Evolutionary conservation across 139 green algal genomes (phyloP).

Genomic region (Raphidocelis subcapitata): DNA sequence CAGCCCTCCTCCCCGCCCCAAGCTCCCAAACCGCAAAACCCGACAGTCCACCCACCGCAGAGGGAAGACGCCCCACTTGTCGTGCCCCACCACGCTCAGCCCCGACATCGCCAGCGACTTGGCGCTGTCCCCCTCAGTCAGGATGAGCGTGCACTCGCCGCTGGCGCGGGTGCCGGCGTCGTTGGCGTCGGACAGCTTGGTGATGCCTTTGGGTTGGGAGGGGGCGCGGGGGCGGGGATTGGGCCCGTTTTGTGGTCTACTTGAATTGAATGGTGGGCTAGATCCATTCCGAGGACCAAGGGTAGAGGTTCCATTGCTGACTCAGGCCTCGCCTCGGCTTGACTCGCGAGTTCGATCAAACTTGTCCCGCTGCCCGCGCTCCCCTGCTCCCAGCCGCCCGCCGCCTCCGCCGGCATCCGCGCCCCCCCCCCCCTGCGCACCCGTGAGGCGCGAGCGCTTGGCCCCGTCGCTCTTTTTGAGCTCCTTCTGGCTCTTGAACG

Average conservation of each 20-base stretch:
- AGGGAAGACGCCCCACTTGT: slow-evolving; percentile 97
- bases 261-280: background rate
- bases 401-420: too few relatives aligned
- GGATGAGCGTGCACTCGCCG: slow-evolving; percentile 96
- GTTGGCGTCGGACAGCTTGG: slow-evolving; percentile 98
- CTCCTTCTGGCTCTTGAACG: slow-evolving; percentile 93
- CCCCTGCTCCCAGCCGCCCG: too few relatives aligned
- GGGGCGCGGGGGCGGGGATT: background rate
- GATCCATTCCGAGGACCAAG: background rate
- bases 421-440: too few relatives aligned
- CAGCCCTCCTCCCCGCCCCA: too few relatives aligned
- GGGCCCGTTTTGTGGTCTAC: background rate
- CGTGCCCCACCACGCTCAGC: slow-evolving; percentile 91
- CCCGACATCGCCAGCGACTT: slow-evolving; percentile 96
- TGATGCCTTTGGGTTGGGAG: slow-evolving; percentile 73
- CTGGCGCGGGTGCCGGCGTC: slow-evolving; percentile 88
- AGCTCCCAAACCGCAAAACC: too few relatives aligned
- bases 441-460: slow-evolving; percentile 79
- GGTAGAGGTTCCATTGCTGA: background rate
- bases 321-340: too few relatives aligned
- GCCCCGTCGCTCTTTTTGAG: slow-evolving; percentile 97
- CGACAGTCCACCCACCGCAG: slow-evolving; percentile 77
- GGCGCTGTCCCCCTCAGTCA: slow-evolving; percentile 98
- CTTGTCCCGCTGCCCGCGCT: too few relatives aligned
- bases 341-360: too few relatives aligned